Evolutionary conservation across 2,329 filamentous ascomycete genomes (phyloP), one percentile per base, ranked within the genome.

Genomic region (Tolypocladium cylindrosporum): DNA sequence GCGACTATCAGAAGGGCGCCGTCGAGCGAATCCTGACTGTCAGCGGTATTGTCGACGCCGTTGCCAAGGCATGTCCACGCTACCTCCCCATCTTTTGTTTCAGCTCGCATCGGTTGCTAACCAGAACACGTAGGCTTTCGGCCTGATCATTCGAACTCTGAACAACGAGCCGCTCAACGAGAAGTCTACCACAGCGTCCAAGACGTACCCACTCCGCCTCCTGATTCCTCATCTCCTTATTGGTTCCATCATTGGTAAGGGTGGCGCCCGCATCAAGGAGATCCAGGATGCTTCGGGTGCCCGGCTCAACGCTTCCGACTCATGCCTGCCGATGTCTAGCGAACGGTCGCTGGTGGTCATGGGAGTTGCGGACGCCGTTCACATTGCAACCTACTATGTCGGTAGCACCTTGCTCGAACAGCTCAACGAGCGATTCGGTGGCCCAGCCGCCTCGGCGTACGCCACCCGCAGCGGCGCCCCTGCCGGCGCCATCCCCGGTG

Each of bases 301-400:
- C 57, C 89, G 95, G 61, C 83, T 99, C 52, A 99, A 99, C 73
- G 94, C 94, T 34, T 99, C 94, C 8, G 94, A 97, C 72, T 88
- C 91, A 6, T 96, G 92, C 71, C 83, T 99, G 58, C 94, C 94
- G 54, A 83, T 97, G 61, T 99, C 94, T 21, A 96, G 91, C 60
- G 94, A 99, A 77, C 90, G 94, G 54, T 97, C 94, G n/a, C 84
- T 99, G 54, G 93, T 99, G 55, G 92, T 99, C 37, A 91, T 97
- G 75, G 94, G 94, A 72, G 94, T 99, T 59, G 94, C 94, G 57
- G 94, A 99, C 77, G 93, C 94, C 59, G 93, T 99, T 54, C 94
- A 99, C 76, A 99, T 99, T 73, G 94, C 94, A 54, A 96, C 94
- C 42, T 99, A 97, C 79, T 99, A 99, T 69, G 92, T 99, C 62